Conservation (phyloP, 306 rosid genomes). For the Cucumis hystrix region DNA sequence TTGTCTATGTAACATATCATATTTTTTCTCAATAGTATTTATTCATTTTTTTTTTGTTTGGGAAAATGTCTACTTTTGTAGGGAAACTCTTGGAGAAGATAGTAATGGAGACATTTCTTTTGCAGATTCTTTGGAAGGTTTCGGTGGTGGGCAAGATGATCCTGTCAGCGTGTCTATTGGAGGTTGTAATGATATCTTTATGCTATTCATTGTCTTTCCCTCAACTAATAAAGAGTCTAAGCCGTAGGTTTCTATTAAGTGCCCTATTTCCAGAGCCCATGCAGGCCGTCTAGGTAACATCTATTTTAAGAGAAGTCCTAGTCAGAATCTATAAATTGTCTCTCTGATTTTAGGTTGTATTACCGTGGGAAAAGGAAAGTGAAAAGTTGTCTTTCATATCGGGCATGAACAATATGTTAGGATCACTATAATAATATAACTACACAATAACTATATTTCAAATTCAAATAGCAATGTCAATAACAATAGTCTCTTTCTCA, state of each 20-base stretch:
- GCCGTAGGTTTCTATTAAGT: neutral
- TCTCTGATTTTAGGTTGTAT: neutral
- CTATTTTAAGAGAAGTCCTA: neutral
- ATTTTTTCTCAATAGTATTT: neutral
- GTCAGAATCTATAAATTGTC: neutral
- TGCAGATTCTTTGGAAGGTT: slow-evolving; percentile 76
- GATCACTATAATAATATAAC: neutral
- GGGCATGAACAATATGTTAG: neutral
- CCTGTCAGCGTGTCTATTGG: slow-evolving; percentile 90
- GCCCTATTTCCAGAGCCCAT: neutral
- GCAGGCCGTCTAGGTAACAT: neutral
- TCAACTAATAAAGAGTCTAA: neutral
- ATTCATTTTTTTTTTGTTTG: slow-evolving; percentile 12
- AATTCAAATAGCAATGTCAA: neutral
- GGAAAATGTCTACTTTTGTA: slow-evolving; percentile 17
- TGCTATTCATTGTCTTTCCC: slow-evolving; percentile 13
- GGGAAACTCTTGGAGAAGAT: slow-evolving; percentile 81
- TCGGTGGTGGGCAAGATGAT: slow-evolving; percentile 89
- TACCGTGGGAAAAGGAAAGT: neutral
- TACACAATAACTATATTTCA: neutral
- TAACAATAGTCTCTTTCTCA: neutral
- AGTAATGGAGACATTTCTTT: slow-evolving; percentile 60
- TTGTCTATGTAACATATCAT: neutral
- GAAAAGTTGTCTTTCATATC: neutral
- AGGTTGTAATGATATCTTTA: slow-evolving; percentile 44